Evolutionary conservation across 805 yeast species (phyloP).

Genomic region (Metschnikowia lunata): DNA sequence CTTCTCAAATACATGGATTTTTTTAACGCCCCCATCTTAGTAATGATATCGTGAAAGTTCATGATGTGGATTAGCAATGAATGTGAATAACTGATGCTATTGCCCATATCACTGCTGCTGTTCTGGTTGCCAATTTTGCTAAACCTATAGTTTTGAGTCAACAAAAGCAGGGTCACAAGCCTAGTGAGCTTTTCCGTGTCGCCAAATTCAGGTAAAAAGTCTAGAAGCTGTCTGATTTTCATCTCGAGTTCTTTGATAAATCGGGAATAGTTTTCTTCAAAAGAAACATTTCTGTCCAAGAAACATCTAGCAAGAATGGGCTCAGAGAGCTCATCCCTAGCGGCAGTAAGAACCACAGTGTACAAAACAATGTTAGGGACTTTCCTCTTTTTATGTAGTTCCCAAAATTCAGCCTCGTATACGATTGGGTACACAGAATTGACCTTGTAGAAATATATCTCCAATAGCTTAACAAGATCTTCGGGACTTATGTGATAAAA

Average conservation of each 20-base stretch:
- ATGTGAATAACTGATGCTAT: conserved; percentile 17
- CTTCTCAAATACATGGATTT: conserved; percentile 13
- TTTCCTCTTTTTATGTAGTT: conserved; percentile 27
- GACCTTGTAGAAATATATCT: conserved; percentile 36
- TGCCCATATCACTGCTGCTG: conserved; percentile 20
- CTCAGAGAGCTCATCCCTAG: conserved; percentile 31
- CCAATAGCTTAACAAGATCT: conserved; percentile 22
- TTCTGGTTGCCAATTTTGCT: conserved; percentile 22
- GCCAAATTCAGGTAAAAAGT: conserved; percentile 21
- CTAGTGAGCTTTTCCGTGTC: conserved; percentile 20
- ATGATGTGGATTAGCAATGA: conserved; percentile 19
- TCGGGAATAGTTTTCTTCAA: conserved; percentile 8
- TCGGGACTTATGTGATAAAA: conserved; percentile 12
- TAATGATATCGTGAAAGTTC: conserved; percentile 12
- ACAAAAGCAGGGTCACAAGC: conserved; percentile 18
- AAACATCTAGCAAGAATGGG: conserved; percentile 17
- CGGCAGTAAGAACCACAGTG: conserved; percentile 40
- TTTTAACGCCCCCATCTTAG: conserved; percentile 10
- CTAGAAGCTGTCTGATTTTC: conserved; percentile 20
- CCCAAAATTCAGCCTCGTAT: conserved; percentile 36
- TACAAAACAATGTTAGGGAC: conserved; percentile 39
- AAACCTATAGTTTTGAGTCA: conserved; percentile 17
- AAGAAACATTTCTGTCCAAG: conserved; percentile 1
- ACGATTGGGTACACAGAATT: conserved; percentile 40
- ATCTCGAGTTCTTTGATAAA: conserved; percentile 15